phyloP scores from a whole-genome alignment of 2,329 filamentous ascomycete genomes.

The Ascochyta lentis region DNA sequence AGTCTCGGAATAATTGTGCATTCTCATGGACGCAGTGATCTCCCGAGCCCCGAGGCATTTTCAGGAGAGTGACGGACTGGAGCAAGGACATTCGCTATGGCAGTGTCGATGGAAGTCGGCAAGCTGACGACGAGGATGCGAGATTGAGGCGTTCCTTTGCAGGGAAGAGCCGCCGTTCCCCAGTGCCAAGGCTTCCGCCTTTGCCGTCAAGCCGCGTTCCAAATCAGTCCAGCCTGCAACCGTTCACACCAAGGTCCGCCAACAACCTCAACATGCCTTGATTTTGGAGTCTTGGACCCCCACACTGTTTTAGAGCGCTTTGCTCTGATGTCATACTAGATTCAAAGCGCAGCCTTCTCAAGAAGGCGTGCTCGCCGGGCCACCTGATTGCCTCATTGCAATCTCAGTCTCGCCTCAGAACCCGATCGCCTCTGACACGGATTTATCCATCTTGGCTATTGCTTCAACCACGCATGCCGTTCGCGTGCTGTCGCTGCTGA shows the following conservation, averaged over 20 bases:
- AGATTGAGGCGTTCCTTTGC: constrained; percentile 4
- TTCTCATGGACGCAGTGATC: not conserved
- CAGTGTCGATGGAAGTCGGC: constrained; percentile 13
- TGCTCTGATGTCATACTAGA: constrained; percentile 14
- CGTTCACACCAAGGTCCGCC: constrained; percentile 1
- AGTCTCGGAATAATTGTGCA: not conserved
- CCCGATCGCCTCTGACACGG: constrained; percentile 1
- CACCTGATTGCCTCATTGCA: constrained; percentile 5
- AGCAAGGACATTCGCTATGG: constrained; percentile 5
- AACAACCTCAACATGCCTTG: constrained; percentile 8
- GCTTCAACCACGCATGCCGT: not conserved
- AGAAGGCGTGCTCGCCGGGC: constrained; percentile 17
- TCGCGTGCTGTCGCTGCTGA: not conserved
- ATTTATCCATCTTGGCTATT: constrained; percentile 6
- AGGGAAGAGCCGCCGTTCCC: constrained; percentile 12
- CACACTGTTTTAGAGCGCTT: constrained; percentile 10
- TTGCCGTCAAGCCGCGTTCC: constrained; percentile 16
- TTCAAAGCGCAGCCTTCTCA: constrained; percentile 2
- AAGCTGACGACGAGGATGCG: not conserved
- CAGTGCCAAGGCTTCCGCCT: constrained; percentile 10
- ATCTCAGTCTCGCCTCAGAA: constrained; percentile 2
- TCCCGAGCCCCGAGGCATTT: constrained; percentile 1
- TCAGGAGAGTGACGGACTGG: not conserved
- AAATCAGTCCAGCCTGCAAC: constrained; percentile 13
- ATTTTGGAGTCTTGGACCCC: constrained; percentile 1